Base-by-base conservation (phyloP, 306 rosid genomes). In the Sindora glabra region DNA sequence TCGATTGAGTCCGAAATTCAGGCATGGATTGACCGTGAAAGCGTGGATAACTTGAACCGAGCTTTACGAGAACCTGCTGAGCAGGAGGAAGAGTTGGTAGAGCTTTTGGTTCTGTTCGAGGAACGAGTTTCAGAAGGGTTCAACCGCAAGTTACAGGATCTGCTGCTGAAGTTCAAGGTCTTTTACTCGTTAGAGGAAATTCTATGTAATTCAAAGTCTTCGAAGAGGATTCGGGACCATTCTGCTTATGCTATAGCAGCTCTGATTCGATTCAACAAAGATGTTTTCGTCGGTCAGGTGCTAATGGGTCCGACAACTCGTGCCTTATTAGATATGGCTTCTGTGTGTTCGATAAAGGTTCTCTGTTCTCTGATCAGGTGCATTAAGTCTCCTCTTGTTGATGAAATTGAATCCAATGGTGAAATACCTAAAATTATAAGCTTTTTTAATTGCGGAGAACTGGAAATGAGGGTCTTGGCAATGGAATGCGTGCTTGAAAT, bases 1-100 rank as follows among this genome's bases (percentile, higher is more conserved):
- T 65, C 88, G 0, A 92, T 91, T 62, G 82, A 78, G 56, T 59
- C 81, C 14, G 92, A 92, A 64, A 79, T 92, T 54, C 96, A 92
- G 54, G 77, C 86, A 0, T 92, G 98, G 98, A 92, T 92, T 27
- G 95, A 88, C 64, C 92, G 95, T 5, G 83, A 85, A 72, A 79
- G 80, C 40, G 11, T 83, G 5, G 71, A 75, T 9, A 9, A 40
- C n/a, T 62, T 92, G 50, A 59, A 79, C 1, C 39, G 59, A 3
- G 45, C 53, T 10, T 72, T 86, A 11, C 33, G 56, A 10, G 71
- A 68, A 5, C 79, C 56, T 0, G 1, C 8, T 10, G 8, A 1
- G 13, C 22, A 73, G 53, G 66, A 81, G 36, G 64, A 55, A 49
- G 77, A 74, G 64, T 59, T 72, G 71, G 25, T 65, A 15, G 29